phyloP scores from a whole-genome alignment of 2,329 filamentous ascomycete species.

The Rutstroemia sp. region DNA sequence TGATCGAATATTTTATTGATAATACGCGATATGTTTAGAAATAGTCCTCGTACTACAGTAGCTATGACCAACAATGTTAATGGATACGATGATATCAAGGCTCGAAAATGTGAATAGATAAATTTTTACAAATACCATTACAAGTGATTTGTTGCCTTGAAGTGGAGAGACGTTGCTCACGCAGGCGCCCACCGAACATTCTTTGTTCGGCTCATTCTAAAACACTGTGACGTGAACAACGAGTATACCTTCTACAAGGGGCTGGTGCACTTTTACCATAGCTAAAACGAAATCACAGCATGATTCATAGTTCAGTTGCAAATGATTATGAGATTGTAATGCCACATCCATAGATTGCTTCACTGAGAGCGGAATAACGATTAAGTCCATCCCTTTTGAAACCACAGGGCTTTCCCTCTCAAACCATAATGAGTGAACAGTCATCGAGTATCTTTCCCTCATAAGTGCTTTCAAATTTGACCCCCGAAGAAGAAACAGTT shows the following conservation, averaged over 20 bases:
- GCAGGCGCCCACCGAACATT: too few species aligned
- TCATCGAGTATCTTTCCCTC: conserved; percentile 97
- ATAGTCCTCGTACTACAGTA: too few species aligned
- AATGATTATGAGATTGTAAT: conserved; percentile 3
- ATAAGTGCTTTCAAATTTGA: conserved; percentile 72
- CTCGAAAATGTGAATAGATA: too few species aligned
- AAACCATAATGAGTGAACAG: conserved; percentile 34
- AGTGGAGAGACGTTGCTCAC: too few species aligned
- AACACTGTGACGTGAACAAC: too few species aligned
- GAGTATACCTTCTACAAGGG: not conserved
- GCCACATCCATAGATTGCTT: conserved; percentile 6
- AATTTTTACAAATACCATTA: too few species aligned
- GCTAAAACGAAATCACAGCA: not conserved
- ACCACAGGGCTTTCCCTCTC: conserved; percentile 97
- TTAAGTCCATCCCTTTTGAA: conserved; percentile 42
- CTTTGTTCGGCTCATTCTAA: too few species aligned
- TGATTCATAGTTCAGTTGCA: conserved; percentile 1
- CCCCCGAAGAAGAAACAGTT: conserved; percentile 29
- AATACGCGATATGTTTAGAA: too few species aligned
- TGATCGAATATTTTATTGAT: too few species aligned
- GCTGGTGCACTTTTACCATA: not conserved
- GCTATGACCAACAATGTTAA: too few species aligned
- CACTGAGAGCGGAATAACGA: conserved; percentile 12
- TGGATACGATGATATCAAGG: too few species aligned
- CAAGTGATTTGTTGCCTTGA: too few species aligned